phyloP scores from a whole-genome alignment of 2,329 filamentous ascomycete genomes.

The Colletotrichum abscissum region DNA sequence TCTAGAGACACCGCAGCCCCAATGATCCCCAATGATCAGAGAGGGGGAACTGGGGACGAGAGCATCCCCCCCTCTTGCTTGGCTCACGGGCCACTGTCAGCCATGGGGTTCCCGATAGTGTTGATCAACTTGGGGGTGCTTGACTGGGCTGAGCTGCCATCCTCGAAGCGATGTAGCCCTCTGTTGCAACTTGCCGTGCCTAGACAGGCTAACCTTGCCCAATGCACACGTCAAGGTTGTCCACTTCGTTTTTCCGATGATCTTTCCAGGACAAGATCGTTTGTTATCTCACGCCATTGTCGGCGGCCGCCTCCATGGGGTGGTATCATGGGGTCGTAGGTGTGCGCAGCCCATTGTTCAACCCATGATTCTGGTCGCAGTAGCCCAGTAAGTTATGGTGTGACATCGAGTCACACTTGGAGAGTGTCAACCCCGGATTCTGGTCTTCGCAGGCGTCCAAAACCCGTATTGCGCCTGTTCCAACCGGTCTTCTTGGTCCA shows the following conservation, averaged over 20 bases:
- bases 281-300: conserved; percentile 14
- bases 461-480: not conserved
- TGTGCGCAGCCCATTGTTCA: not conserved
- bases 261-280: conserved; percentile 9
- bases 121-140: conserved; percentile 4
- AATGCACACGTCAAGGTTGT: conserved; percentile 13
- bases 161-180: conserved; percentile 33
- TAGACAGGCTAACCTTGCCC: conserved; percentile 18
- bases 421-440: not conserved
- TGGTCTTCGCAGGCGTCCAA: not conserved
- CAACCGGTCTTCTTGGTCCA: conserved; percentile 2
- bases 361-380: not conserved
- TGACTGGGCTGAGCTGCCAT: conserved; percentile 33
- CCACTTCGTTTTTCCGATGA: conserved; percentile 10
- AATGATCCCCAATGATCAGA: not conserved
- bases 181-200: conserved; percentile 20
- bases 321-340: not conserved
- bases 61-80: conserved; percentile 1
- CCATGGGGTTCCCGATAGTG: conserved; percentile 14
- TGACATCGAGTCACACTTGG: not conserved
- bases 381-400: not conserved
- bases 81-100: not conserved
- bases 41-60: conserved; percentile 12
- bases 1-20: not conserved
- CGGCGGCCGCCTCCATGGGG: not conserved